Evolutionary conservation across 805 yeast species (phyloP), one percentile per base, ranked within the genome.

Genomic region (Zygosaccharomyces gambellarensis): DNA sequence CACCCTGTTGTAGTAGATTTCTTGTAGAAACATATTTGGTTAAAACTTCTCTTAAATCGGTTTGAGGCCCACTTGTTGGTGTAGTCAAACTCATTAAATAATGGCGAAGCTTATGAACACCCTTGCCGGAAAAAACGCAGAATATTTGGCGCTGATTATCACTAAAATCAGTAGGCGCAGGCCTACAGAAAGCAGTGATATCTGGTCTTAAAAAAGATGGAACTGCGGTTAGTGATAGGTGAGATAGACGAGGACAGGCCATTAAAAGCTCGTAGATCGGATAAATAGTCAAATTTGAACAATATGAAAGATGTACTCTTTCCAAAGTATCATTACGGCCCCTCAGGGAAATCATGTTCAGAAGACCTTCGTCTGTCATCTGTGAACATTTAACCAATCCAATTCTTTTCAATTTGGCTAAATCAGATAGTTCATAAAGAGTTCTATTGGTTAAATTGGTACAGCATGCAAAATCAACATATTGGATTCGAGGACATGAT

Each of bases 401-500:
- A 41, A 92, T 90, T 68, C 99, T 79, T 59, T 94, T 80, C 58
- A 92, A 74, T 61, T 85, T 82, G 6, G 95, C 88, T 56, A 92
- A 73, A 42, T 79, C 79, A 2, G 95, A 80, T 54, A 92, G 72
- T 60, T 85, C 95, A 38, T 79, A 76, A 38, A 94, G 78, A 1
- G 96, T 82, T 59, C 81, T 78, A 70, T 94, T 88, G 2, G 98
- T 90, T 47, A 92, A 75, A 65, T 88, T 95, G 1, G 85, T 75
- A 65, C 99, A 92, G 68, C 97, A 90, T 12, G 98, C 98, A 51
- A 94, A 79, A 69, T 92, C 99, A 55, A 92, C 88, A 66, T 90
- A 92, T 60, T 88, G 95, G 49, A 92, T 81, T 50, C 96, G 75
- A 50, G 85, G 86, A 62, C 98, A 94, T 42, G 78, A 76, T 55